Base-by-base conservation (phyloP, 2,329 filamentous ascomycete genomes). In the Cercospora sp. region DNA sequence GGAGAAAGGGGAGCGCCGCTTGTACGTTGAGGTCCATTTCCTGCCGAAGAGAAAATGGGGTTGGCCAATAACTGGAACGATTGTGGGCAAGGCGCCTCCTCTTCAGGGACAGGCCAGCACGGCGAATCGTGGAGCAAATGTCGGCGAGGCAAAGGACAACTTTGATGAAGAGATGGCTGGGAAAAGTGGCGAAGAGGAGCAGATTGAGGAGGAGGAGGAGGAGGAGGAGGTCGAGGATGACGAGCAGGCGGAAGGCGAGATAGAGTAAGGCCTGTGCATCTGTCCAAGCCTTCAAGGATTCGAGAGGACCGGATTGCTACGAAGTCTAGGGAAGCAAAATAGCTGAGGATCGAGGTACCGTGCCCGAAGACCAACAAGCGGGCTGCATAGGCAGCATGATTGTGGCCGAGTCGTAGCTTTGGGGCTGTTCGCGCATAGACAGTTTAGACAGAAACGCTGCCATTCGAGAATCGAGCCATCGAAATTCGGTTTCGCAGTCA, bases 21-120 rank as follows among this genome's bases (percentile, higher is more conserved):
- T 63, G 45, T 57, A 63, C 23, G 18, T 42, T 33, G 61, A 63
- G 48, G 61, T 40, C 8, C 45, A 65, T 31, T 33, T 63, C 10
- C 42, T 40, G 18, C 48, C 61, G 3, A 30, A 40, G 7, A 6
- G 36, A 5, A 1, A 4, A 18, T 12, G 12, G 12, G 31, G n/a
- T 1, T 42, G 30, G 18, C 13, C 16, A 28, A 16, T 63, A 9
- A 57, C 61, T 8, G 61, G 61, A 10, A 55, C 45, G 30, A 33
- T 62, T 12, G 60, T 62, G 16, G 26, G 33, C 20, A 33, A 13
- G 23, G 20, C 48, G 48, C 28, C 48, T 9, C 48, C 48, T 6
- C 10, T 20, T n/a, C 3, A 5, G 2, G 45, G 9, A 5, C n/a
- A 48, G 10, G 10, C 18, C 33, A 40, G 33, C 33, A 40, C 33